Conservation (phyloP, 768 basidiomycete genomes). For the Lactarius sp. region DNA sequence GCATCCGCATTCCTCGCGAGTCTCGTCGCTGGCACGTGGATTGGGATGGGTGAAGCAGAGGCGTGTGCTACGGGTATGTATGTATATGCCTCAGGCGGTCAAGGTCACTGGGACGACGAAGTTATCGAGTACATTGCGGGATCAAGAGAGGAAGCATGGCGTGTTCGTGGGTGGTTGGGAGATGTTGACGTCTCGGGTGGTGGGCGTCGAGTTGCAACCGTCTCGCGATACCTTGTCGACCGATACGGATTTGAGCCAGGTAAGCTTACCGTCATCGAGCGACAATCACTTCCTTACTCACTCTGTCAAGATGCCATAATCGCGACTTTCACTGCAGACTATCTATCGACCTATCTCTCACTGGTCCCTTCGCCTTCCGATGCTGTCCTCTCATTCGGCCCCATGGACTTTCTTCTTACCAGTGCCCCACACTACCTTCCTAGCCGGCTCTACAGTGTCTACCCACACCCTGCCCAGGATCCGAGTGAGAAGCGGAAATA, state of each 20-base stretch:
- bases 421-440: constrained; percentile 72
- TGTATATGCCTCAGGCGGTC: constrained; percentile 44
- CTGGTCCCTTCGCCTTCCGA: constrained; percentile 67
- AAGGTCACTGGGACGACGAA: constrained; percentile 72
- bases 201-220: constrained; percentile 55
- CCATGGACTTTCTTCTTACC: constrained; percentile 73
- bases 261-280: constrained; percentile 29
- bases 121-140: constrained; percentile 77
- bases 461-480: constrained; percentile 81
- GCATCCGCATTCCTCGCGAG: constrained; percentile 72
- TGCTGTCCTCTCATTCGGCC: constrained; percentile 73
- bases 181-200: constrained; percentile 70
- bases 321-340: constrained; percentile 72
- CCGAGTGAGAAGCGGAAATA: constrained; percentile 67
- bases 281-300: neutral
- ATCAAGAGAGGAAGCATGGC: constrained; percentile 63
- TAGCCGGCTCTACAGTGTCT: constrained; percentile 66
- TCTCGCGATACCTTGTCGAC: constrained; percentile 72
- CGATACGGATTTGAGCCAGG: constrained; percentile 78
- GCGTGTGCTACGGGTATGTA: constrained; percentile 78
- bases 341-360: constrained; percentile 72
- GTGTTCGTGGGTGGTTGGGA: constrained; percentile 76
- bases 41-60: constrained; percentile 67
- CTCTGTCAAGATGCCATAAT: constrained; percentile 55
- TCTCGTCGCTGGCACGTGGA: constrained; percentile 66